Evolutionary conservation across 768 basidiomycete species (phyloP).

Genomic region (Daedaleopsis nitida): DNA sequence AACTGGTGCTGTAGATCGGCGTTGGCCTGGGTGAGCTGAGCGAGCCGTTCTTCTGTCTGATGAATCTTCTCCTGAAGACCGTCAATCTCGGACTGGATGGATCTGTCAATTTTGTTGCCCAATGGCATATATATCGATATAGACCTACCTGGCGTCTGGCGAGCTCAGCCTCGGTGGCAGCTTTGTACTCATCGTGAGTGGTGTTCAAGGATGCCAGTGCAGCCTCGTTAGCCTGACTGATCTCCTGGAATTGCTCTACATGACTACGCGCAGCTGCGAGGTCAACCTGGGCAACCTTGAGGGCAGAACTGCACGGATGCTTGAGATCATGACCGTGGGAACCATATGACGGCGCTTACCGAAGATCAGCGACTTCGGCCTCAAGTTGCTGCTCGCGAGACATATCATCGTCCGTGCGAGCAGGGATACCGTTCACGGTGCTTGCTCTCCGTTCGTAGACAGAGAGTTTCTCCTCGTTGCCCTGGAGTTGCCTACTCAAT

Average conservation of each 20-base stretch:
- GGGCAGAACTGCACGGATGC: conserved; percentile 51
- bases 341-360: conserved; percentile 44
- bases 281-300: conserved; percentile 81
- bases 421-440: conserved; percentile 30
- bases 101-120: not conserved
- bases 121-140: not conserved
- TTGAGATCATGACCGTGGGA: not conserved
- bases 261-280: conserved; percentile 69
- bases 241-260: conserved; percentile 84
- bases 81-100: conserved; percentile 58
- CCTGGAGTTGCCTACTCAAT: conserved; percentile 64
- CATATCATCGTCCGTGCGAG: conserved; percentile 46
- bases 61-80: conserved; percentile 65
- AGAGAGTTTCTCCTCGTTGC: conserved; percentile 81
- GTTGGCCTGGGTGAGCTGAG: conserved; percentile 48
- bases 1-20: conserved; percentile 63
- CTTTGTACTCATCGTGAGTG: conserved; percentile 81
- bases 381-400: conserved; percentile 80
- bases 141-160: conserved; percentile 60
- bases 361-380: conserved; percentile 81
- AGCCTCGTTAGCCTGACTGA: conserved; percentile 79
- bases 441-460: conserved; percentile 76
- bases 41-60: conserved; percentile 54
- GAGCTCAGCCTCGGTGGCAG: conserved; percentile 69
- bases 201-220: conserved; percentile 68